Evolutionary conservation across 2,329 filamentous ascomycete species (phyloP), one percentile per base, ranked within the genome.

Genomic region (Ophiocordyceps camponoti-floridani): DNA sequence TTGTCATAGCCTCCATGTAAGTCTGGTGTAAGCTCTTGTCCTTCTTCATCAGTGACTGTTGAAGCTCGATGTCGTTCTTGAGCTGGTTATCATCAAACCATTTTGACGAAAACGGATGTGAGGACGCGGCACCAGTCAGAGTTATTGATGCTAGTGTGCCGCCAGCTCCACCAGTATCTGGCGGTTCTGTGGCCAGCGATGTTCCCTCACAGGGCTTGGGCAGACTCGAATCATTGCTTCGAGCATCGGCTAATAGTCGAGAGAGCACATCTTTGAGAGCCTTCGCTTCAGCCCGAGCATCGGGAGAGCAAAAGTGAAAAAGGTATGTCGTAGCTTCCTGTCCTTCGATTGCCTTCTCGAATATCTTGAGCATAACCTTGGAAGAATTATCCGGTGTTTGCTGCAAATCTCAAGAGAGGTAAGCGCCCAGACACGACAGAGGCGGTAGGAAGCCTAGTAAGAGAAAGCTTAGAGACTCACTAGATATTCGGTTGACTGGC

Each of bases 361-460:
- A 84, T 45, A 98, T 81, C 61, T 91, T 94, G 47, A 96, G 73
- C 72, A 94, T 94, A 44, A 94, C 87, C 69, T 94, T 95, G 16
- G 86, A 69, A 33, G 77, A 79, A n/a, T 72, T 79, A 48, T 86
- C 85, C 12, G 91, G 88, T 1, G 91, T 96, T 61, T 96, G 89
- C 62, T 98, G 89, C 43, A 98, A 75, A 64, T 96, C 85, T 91
- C 53, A 26, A 19, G 14, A 11, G 14, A 18, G 43, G n/a, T 14
- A 5, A 13, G 12, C 3, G 23, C 23, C 23, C 23, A 23, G 23
- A 23, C 23, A 23, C 7, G 4, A 19, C 5, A 23, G 2, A 41
- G 14, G 18, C n/a, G 11, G 7, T 28, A 23, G 9, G 16, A 7
- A 40, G 2, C 28, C n/a, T 31, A 9, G 26, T n/a, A 8, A 26